Conservation (phyloP, 352 stramenopile species). For the Phytophthora palmivora region DNA sequence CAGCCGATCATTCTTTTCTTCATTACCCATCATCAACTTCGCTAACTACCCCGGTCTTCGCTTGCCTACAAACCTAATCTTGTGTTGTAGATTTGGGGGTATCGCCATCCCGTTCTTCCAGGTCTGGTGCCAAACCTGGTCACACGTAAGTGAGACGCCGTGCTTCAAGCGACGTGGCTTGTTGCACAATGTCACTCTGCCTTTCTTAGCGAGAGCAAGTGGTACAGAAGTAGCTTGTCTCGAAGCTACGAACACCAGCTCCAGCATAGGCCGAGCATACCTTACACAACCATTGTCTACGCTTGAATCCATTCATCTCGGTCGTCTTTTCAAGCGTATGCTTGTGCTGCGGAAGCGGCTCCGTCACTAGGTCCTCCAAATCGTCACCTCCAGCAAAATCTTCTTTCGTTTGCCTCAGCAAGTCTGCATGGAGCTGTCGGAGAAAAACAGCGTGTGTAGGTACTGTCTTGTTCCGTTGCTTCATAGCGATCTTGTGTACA, state of each 20-base stretch:
- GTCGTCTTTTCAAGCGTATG: conserved; percentile 20
- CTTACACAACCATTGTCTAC: conserved; percentile 30
- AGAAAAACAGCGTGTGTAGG: conserved; percentile 10
- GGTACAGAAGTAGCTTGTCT: conserved; percentile 26
- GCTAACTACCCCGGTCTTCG: not conserved
- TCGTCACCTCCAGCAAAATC: conserved; percentile 15
- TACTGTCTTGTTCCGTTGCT: not conserved
- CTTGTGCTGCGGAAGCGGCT: not conserved
- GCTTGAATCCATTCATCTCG: conserved; percentile 27
- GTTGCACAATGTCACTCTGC: conserved; percentile 23
- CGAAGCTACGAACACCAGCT: conserved; percentile 20
- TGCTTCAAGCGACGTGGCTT: conserved; percentile 5
- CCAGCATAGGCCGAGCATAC: conserved; percentile 26
- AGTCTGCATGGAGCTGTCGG: no score
- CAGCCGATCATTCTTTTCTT: not conserved
- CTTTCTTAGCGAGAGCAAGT: conserved; percentile 16
- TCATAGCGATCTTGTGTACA: conserved; percentile 18
- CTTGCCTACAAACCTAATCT: conserved; percentile 20
- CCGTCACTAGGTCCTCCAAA: conserved; percentile 6
- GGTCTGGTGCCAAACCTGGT: conserved; percentile 23
- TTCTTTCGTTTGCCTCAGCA: conserved; percentile 14
- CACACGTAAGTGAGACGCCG: conserved; percentile 15
- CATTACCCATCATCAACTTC: not conserved
- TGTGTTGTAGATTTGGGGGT: conserved; percentile 13
- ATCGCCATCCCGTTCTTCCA: conserved; percentile 23